A percentile compares a stretch with the other conserved stretches of the same genome.
Conservation (phyloP, 345 rosid genomes). For the Ceriops decandra region DNA sequence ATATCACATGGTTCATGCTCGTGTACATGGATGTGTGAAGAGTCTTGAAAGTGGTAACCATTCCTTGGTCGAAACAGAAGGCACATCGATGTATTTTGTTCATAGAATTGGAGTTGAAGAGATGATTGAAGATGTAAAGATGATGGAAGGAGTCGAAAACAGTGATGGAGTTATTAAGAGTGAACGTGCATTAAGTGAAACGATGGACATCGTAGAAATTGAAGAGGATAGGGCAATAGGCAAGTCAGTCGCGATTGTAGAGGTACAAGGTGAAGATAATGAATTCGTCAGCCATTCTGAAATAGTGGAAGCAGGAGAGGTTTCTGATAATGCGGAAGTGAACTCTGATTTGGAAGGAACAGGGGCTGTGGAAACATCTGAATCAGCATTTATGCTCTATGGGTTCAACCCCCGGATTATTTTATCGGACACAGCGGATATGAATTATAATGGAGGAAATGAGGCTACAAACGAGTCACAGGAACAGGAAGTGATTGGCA, state of each 20-base stretch:
- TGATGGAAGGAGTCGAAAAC: background rate
- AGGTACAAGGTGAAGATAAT: conserved; percentile 8
- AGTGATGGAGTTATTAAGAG: background rate
- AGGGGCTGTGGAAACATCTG: conserved; percentile 9
- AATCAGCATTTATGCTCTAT: conserved; percentile 1
- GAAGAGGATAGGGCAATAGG: conserved; percentile 11
- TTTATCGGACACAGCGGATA: background rate
- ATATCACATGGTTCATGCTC: conserved; percentile 21
- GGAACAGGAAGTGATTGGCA: conserved; percentile 11
- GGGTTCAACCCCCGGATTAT: background rate
- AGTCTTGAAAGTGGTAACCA: conserved; percentile 5
- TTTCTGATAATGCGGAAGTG: conserved; percentile 9
- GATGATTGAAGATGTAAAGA: conserved; percentile 5
- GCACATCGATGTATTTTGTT: background rate
- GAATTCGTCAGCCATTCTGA: background rate
- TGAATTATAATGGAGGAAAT: conserved; percentile 5
- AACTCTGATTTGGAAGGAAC: conserved; percentile 5
- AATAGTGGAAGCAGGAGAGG: conserved; percentile 1
- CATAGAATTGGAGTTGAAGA: conserved; percentile 5
- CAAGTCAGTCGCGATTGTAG: conserved; percentile 3
- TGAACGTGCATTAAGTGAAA: background rate
- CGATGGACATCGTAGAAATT: background rate
- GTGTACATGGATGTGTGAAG: conserved; percentile 10
- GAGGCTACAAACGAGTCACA: conserved; percentile 9
- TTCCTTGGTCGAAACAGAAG: conserved; percentile 2